Percentiles rank a stretch among this genome's conserved stretches.
These are phyloP conservation scores for Plantago elongata DNA, from an alignment of 257 asterid species.

Conservation along the genomic window DNA sequence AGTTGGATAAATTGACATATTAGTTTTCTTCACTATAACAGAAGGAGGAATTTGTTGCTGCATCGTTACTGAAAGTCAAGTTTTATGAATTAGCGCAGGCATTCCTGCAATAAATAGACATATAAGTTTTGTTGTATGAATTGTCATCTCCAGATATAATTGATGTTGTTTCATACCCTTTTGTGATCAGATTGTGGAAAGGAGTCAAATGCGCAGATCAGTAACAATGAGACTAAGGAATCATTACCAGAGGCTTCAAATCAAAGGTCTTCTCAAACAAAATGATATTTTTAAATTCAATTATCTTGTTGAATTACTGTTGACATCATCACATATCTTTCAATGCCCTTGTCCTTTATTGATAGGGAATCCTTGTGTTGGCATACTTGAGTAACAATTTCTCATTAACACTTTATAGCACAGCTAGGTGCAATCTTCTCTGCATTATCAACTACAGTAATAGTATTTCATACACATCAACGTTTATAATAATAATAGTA, in stretches of 20 bases:
- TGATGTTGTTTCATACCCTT: constrained; percentile 19
- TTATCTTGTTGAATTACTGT: constrained; percentile 16
- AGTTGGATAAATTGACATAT: constrained; percentile 2
- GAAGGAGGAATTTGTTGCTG: constrained; percentile 6
- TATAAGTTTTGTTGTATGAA: constrained; percentile 11
- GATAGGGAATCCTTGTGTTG: too few relatives aligned
- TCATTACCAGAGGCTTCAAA: constrained; percentile 46
- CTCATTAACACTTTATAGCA: too few relatives aligned
- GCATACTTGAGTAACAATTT: too few relatives aligned
- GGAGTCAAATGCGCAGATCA: constrained; percentile 47
- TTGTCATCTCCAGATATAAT: constrained; percentile 9
- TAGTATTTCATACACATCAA: too few relatives aligned
- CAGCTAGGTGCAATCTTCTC: too few relatives aligned
- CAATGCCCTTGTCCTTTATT: background rate
- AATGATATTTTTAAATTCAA: constrained; percentile 18
- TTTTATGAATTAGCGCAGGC: constrained; percentile 2
- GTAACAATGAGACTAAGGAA: constrained; percentile 39
- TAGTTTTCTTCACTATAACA: background rate
- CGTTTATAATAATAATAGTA: too few relatives aligned
- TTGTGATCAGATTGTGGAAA: constrained; percentile 61
- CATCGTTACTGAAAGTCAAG: constrained; percentile 8
- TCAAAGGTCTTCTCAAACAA: constrained; percentile 51
- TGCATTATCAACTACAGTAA: too few relatives aligned
- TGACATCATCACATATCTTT: constrained; percentile 13
- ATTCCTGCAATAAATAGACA: background rate